Evolutionary conservation across 2,329 filamentous ascomycete genomes (phyloP), one percentile per base, ranked within the genome.

Genomic region (Verticillium nonalfalfae): DNA sequence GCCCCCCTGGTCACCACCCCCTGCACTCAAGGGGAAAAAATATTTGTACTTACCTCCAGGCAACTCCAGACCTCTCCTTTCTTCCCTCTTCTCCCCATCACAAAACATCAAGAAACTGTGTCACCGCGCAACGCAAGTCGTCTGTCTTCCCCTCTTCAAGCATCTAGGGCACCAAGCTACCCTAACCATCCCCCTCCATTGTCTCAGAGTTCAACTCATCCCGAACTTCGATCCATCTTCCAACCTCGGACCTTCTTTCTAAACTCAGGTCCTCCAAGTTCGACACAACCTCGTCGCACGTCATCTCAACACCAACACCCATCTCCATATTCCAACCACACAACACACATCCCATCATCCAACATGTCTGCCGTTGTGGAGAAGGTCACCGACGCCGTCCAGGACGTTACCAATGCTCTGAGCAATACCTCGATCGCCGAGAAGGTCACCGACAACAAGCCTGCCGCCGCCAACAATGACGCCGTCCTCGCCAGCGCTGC

Each of bases 401-500:
- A 90, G 80, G 88, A 90, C 85, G 85, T 90, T 84, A 88, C 90
- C 82, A 83, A 83, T 74, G 75, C 84, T 85, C 81, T 86, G 85
- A 88, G 83, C 84, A 89, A 90, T 82, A 86, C 87, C 75, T 85
- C 85, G 79, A 85, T 90, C 79, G 81, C 85, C 74, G 77, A 76
- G 73, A 81, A 81, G 77, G 70, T 73, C 66, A 68, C 74, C 68
- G 78, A 79, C 21, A 74, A 68, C 71, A 75, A 77, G 74, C 69
- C 74, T 71, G 74, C 75, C 74, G 73, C 76, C 67, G 76, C 89
- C 73, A 85, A 90, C 81, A 90, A 91, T 76, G 93, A 97, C 79
- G 93, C 93, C 78, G 93, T 95, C 76, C 89, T 95, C 79, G 92
- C 93, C 81, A 97, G 93, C 83, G 95, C 95, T 79, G 93, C 94